phyloP scores from a whole-genome alignment of 2,329 filamentous ascomycete genomes.

The Aspergillus nomiae region DNA sequence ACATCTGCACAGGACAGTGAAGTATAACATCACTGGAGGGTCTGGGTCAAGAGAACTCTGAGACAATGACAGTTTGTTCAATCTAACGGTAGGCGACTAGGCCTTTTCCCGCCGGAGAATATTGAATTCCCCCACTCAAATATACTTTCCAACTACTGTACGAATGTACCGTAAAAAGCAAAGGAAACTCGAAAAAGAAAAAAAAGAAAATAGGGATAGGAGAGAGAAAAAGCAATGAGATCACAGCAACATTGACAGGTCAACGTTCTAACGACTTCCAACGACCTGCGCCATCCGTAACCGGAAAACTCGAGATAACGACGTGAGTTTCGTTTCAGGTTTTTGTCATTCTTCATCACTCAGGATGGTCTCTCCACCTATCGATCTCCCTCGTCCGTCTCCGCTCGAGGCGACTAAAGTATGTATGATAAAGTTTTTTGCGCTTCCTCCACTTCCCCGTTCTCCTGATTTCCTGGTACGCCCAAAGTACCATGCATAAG shows the following conservation, averaged over 20 bases:
- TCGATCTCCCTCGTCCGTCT: neutral
- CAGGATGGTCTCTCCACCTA: neutral
- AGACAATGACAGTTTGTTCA: neutral
- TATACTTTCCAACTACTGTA: neutral
- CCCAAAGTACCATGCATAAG: conserved; percentile 16
- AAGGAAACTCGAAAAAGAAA: neutral
- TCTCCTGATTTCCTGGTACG: conserved; percentile 13
- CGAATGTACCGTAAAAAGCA: neutral
- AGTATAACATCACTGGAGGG: neutral
- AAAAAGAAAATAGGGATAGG: neutral
- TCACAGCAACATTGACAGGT: neutral
- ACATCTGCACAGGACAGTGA: neutral
- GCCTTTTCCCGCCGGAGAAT: neutral
- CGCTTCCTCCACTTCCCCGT: neutral
- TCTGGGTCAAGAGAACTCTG: neutral
- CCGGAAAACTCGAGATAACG: neutral
- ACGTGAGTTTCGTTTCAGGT: neutral
- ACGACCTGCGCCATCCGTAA: neutral
- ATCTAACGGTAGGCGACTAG: neutral
- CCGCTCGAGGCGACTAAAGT: neutral
- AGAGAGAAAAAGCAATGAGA: neutral
- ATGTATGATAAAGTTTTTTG: neutral
- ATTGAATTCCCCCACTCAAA: neutral
- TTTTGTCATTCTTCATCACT: neutral
- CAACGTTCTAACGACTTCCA: conserved; percentile 1